Percentiles rank a stretch among this genome's conserved stretches.
Evolutionary conservation across 495 filamentous ascomycete species (phyloP).

Genomic region (Podospora tetraspora): DNA sequence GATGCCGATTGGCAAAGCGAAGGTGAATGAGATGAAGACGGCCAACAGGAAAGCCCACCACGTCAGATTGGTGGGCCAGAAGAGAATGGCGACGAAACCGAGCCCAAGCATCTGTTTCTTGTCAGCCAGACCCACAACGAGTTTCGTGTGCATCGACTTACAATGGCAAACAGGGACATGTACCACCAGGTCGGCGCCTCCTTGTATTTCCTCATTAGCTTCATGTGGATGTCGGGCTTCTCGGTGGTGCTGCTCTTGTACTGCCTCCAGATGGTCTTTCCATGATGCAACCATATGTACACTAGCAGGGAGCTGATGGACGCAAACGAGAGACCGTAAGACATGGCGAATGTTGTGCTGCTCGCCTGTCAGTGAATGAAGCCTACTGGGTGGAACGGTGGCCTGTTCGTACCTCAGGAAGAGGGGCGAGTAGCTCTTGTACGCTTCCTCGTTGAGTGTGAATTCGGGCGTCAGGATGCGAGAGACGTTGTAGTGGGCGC

Average conservation of each 20-base stretch:
- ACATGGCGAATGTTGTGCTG: constrained; percentile 56
- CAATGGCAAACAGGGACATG: constrained; percentile 42
- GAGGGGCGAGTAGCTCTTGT: constrained; percentile 57
- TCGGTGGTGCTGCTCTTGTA: constrained; percentile 55
- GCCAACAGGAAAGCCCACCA: constrained; percentile 66
- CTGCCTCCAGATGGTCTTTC: constrained; percentile 55
- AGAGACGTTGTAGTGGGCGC: constrained; percentile 49
- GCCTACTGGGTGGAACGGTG: background rate
- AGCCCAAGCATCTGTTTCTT: constrained; percentile 51
- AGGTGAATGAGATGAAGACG: constrained; percentile 51
- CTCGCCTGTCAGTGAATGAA: constrained; percentile 15
- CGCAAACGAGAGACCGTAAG: constrained; percentile 68
- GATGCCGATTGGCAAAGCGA: constrained; percentile 52
- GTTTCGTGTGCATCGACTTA: constrained; percentile 18
- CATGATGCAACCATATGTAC: constrained; percentile 60
- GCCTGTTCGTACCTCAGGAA: constrained; percentile 45
- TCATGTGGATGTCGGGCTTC: constrained; percentile 57
- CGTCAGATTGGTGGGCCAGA: constrained; percentile 59
- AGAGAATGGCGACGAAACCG: constrained; percentile 58
- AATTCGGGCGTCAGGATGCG: constrained; percentile 47
- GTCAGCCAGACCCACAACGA: constrained; percentile 38
- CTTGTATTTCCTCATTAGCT: constrained; percentile 55
- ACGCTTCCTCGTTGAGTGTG: constrained; percentile 49
- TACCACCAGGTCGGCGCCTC: constrained; percentile 57
- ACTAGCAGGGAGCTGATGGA: constrained; percentile 62